Percentiles rank a stretch among this genome's conserved stretches.
phyloP scores from a whole-genome alignment of 2,329 filamentous ascomycete genomes.

The Botrytis tulipae region DNA sequence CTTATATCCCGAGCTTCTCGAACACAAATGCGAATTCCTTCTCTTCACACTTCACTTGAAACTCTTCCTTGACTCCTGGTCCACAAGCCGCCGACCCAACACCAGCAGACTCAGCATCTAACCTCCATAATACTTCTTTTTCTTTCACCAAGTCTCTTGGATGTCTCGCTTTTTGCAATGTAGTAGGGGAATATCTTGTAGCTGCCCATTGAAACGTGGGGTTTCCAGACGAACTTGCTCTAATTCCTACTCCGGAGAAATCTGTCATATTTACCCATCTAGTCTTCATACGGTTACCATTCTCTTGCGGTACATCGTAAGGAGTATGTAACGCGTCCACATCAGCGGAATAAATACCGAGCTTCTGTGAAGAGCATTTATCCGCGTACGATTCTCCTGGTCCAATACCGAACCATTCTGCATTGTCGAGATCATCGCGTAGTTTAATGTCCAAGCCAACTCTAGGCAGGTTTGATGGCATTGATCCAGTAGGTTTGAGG shows the following conservation, averaged over 20 bases:
- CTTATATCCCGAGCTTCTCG: slow-evolving; percentile 17
- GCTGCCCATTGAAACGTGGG: slow-evolving; percentile 44
- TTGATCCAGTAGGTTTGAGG: slow-evolving; percentile 47
- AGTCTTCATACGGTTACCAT: slow-evolving; percentile 27
- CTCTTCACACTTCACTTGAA: slow-evolving; percentile 20
- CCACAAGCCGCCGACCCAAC: slow-evolving; percentile 51
- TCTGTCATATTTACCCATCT: slow-evolving; percentile 19
- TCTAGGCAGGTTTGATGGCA: slow-evolving; percentile 56
- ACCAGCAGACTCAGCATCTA: slow-evolving; percentile 46
- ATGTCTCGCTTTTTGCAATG: slow-evolving; percentile 59
- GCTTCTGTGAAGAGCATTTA: slow-evolving; percentile 58
- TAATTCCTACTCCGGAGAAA: slow-evolving; percentile 1
- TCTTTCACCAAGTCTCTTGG: slow-evolving; percentile 59
- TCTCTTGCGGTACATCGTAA: slow-evolving; percentile 63
- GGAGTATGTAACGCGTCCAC: slow-evolving; percentile 54
- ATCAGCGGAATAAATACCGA: slow-evolving; percentile 51
- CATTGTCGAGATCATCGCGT: slow-evolving; percentile 45
- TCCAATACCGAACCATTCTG: slow-evolving; percentile 65
- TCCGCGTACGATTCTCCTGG: slow-evolving; percentile 66
- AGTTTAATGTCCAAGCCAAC: slow-evolving; percentile 59
- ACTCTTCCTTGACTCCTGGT: slow-evolving; percentile 20
- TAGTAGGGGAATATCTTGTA: slow-evolving; percentile 48
- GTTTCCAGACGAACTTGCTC: slow-evolving; percentile 23
- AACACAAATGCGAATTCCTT: slow-evolving; percentile 20
- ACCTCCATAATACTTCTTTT: slow-evolving; percentile 43